phyloP scores from a whole-genome alignment of 75 land plant genomes.

The Selaginella tamariscina region DNA sequence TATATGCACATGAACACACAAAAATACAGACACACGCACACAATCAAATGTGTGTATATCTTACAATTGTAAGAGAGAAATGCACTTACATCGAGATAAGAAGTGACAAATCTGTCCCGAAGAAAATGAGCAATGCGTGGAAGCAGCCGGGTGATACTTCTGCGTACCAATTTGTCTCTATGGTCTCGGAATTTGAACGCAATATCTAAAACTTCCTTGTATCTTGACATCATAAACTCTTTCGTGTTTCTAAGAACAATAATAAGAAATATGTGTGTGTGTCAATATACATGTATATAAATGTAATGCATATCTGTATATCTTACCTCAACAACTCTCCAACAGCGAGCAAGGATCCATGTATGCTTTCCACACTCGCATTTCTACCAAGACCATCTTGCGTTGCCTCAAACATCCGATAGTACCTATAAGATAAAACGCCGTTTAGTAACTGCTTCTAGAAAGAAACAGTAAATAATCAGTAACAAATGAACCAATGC shows the following conservation, averaged over 20 bases:
- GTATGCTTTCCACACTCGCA: slow-evolving; percentile 94
- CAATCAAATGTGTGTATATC: not conserved
- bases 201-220: slow-evolving; percentile 95
- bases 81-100: slow-evolving; percentile 69
- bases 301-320: not conserved
- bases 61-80: not conserved
- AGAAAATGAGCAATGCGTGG: slow-evolving; percentile 98
- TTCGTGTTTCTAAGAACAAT: slow-evolving; percentile 63
- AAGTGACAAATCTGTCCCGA: slow-evolving; percentile 92
- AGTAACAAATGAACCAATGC: not conserved
- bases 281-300: too few relatives aligned
- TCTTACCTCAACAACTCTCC: slow-evolving; percentile 88
- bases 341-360: slow-evolving; percentile 98
- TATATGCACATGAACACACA: not conserved
- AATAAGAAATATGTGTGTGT: not conserved
- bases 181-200: slow-evolving; percentile 81
- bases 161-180: slow-evolving; percentile 82
- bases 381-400: slow-evolving; percentile 94
- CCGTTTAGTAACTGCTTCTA: not conserved
- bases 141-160: slow-evolving; percentile 87
- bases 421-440: slow-evolving; percentile 49
- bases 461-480: not conserved
- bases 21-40: too few relatives aligned
- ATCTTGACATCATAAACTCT: slow-evolving; percentile 99
- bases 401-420: slow-evolving; percentile 96